Conservation (phyloP, 108 stramenopile genomes). For the Discostella stelligeroides region DNA sequence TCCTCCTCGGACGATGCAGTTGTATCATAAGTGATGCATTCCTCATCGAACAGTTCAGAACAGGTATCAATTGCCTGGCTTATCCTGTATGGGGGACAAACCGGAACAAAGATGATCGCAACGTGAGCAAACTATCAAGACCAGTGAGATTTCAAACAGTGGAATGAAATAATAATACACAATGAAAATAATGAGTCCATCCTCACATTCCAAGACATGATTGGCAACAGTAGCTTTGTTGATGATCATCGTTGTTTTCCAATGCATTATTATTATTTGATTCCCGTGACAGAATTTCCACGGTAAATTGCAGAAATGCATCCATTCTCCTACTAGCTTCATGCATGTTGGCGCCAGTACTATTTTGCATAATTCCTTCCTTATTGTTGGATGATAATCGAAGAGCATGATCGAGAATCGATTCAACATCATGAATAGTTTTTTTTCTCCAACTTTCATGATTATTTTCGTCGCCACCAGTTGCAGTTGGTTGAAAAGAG, state of each 20-base stretch:
- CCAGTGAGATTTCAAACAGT: background rate
- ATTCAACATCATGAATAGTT: constrained; percentile 7
- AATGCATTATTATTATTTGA: background rate
- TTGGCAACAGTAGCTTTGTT: constrained; percentile 6
- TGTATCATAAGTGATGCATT: constrained; percentile 34
- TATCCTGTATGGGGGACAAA: constrained; percentile 22
- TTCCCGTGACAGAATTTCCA: constrained; percentile 6
- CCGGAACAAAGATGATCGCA: background rate
- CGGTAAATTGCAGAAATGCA: constrained; percentile 3
- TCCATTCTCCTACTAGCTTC: constrained; percentile 22
- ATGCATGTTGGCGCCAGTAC: constrained; percentile 11
- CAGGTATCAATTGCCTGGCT: constrained; percentile 25
- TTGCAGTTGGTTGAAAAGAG: constrained; percentile 1
- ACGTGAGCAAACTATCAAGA: background rate
- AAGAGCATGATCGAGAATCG: constrained; percentile 14
- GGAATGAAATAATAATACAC: background rate
- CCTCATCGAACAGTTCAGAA: constrained; percentile 23
- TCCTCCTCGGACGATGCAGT: constrained; percentile 40
- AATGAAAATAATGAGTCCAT: background rate
- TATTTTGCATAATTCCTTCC: background rate
- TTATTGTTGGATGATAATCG: background rate
- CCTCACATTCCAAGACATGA: constrained; percentile 25
- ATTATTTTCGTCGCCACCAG: no score
- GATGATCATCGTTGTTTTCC: background rate
- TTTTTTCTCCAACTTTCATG: no score